Evolutionary conservation across 495 filamentous ascomycete species (phyloP).

Genomic region (Xylaria bambusicola): DNA sequence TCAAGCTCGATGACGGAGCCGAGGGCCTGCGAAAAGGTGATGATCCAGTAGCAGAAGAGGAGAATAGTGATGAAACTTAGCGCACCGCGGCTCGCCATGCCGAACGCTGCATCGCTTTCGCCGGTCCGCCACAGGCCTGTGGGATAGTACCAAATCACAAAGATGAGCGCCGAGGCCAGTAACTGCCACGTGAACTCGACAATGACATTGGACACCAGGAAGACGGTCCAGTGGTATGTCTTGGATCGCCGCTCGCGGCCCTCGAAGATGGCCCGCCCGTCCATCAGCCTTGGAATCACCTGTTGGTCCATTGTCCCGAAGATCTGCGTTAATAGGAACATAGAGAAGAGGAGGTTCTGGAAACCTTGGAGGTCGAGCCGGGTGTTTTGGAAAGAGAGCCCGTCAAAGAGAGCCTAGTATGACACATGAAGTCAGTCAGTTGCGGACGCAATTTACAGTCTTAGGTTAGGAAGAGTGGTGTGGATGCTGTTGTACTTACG

Average conservation of each 20-base stretch:
- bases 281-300: slow-evolving; percentile 68
- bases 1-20: slow-evolving; percentile 59
- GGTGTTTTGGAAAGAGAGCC: slow-evolving; percentile 66
- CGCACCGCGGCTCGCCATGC: slow-evolving; percentile 44
- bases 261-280: slow-evolving; percentile 65
- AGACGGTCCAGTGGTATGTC: slow-evolving; percentile 71
- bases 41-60: slow-evolving; percentile 56
- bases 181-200: slow-evolving; percentile 73
- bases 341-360: slow-evolving; percentile 66
- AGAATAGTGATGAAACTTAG: slow-evolving; percentile 58
- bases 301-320: slow-evolving; percentile 63
- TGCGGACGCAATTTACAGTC: background rate
- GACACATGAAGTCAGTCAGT: background rate
- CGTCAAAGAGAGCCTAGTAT: slow-evolving; percentile 55
- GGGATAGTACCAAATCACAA: slow-evolving; percentile 62
- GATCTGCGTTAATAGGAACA: slow-evolving; percentile 75
- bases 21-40: slow-evolving; percentile 60
- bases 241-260: slow-evolving; percentile 69
- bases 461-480: no score
- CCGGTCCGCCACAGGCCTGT: slow-evolving; percentile 7
- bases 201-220: slow-evolving; percentile 65
- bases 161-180: slow-evolving; percentile 58
- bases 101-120: slow-evolving; percentile 24
- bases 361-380: slow-evolving; percentile 60
- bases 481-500: no score